Percentiles rank a stretch among this genome's conserved stretches.
phyloP scores from a whole-genome alignment of 106 monocot genomes.

The Phalaenopsis equestris region DNA sequence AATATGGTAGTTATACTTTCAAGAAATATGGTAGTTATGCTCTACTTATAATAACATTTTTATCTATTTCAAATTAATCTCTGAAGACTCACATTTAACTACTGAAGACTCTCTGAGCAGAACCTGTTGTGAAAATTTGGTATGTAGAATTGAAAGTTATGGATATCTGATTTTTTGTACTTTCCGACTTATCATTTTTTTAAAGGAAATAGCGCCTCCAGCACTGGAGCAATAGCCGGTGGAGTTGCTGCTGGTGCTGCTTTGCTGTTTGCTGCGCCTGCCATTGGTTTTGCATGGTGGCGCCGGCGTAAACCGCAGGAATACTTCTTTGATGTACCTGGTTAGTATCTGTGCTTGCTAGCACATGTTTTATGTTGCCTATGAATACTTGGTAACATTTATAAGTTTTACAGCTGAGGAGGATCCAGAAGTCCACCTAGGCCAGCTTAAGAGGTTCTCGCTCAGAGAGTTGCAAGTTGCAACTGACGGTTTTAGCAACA shows the following conservation, averaged over 20 bases:
- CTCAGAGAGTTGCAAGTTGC: conserved; percentile 64
- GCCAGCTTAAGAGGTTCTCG: conserved; percentile 68
- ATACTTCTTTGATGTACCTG: conserved; percentile 54
- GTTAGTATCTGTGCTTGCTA: conserved; percentile 12
- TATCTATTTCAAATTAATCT: not conserved
- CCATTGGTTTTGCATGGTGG: conserved; percentile 62
- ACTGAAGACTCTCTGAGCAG: not conserved
- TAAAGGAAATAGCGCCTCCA: conserved; percentile 32
- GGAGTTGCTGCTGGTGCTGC: conserved; percentile 59
- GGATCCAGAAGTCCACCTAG: conserved; percentile 65
- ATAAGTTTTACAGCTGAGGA: conserved; percentile 41
- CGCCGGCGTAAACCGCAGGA: conserved; percentile 52
- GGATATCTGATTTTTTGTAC: conserved; percentile 5
- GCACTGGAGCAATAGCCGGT: conserved; percentile 58
- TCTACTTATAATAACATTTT: not conserved
- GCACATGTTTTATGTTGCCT: not conserved
- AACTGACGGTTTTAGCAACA: conserved; percentile 60
- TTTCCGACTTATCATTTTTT: conserved; percentile 2
- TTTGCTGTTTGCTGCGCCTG: conserved; percentile 48
- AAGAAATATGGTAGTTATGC: not conserved
- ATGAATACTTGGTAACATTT: not conserved
- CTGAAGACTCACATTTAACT: not conserved
- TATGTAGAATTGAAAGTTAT: not conserved
- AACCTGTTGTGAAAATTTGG: not conserved
- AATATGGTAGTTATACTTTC: not conserved